Conservation (phyloP, 164 flowering plant species). For the Euptelea pleiosperma region DNA sequence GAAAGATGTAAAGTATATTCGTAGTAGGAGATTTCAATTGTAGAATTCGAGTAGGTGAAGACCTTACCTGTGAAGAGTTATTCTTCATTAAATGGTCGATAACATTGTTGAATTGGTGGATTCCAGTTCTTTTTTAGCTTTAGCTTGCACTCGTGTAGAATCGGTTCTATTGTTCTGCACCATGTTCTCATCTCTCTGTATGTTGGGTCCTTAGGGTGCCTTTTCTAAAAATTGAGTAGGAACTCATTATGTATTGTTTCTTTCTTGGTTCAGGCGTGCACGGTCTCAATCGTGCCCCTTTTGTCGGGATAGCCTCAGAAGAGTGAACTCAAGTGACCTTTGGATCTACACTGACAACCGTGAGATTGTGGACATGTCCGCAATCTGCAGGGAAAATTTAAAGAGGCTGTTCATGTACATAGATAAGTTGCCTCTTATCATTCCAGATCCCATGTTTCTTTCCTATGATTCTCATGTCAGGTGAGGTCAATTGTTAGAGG, state of each 20-base stretch:
- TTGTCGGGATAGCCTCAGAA: conserved; percentile 75
- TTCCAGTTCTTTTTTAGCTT: too few species aligned
- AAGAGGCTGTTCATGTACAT: conserved; percentile 66
- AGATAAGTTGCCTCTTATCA: conserved; percentile 67
- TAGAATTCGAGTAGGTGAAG: too few species aligned
- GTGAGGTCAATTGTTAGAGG: conserved; percentile 18
- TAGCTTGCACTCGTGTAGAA: too few species aligned
- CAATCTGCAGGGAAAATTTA: conserved; percentile 58
- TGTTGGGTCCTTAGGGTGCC: too few species aligned
- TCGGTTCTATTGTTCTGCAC: too few species aligned
- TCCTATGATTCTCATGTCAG: conserved; percentile 48
- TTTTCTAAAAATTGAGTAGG: too few species aligned
- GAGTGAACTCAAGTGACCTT: conserved; percentile 74
- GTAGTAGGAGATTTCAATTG: too few species aligned
- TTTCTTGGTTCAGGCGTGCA: conserved; percentile 48
- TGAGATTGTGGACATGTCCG: conserved; percentile 49
- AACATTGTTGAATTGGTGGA: too few species aligned
- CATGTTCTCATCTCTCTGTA: conserved; percentile 1
- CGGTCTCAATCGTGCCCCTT: conserved; percentile 90
- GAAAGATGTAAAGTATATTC: too few species aligned
- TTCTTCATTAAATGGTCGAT: too few species aligned
- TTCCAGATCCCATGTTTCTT: conserved; percentile 49
- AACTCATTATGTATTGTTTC: too few species aligned
- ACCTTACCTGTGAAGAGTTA: too few species aligned
- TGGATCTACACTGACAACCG: conserved; percentile 61